Conservation (phyloP, 2,329 filamentous ascomycete genomes). For the Talaromyces sp. region DNA sequence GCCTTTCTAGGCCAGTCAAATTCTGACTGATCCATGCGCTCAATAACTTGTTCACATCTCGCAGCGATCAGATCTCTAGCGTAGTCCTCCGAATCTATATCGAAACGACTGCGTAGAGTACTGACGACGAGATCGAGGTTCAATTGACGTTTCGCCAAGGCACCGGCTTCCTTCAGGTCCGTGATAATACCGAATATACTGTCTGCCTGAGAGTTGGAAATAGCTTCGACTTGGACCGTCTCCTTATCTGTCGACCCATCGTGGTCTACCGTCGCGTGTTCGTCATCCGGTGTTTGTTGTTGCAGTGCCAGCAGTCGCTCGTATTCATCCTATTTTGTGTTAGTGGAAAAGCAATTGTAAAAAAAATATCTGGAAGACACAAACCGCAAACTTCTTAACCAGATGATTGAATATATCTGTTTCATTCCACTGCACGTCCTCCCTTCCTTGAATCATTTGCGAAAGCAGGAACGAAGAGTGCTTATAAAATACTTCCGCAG, state of each 20-base stretch:
- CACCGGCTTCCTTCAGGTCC: conserved; percentile 37
- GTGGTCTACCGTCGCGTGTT: conserved; percentile 17
- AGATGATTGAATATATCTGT: conserved; percentile 43
- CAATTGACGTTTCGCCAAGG: conserved; percentile 38
- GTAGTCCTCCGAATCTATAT: conserved; percentile 31
- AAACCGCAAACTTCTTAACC: conserved; percentile 39
- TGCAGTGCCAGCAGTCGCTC: conserved; percentile 26
- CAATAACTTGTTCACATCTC: conserved; percentile 29
- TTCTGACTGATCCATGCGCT: conserved; percentile 32
- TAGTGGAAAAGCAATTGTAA: neutral
- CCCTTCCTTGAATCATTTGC: conserved; percentile 44
- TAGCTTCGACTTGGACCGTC: conserved; percentile 22
- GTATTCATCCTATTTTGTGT: conserved; percentile 28
- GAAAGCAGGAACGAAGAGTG: conserved; percentile 44
- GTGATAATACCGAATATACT: conserved; percentile 34
- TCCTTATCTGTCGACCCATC: conserved; percentile 21
- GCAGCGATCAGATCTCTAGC: conserved; percentile 33
- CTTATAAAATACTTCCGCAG: conserved; percentile 43
- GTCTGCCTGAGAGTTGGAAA: conserved; percentile 32
- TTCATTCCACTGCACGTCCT: conserved; percentile 41
- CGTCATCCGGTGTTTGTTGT: conserved; percentile 22
- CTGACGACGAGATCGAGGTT: conserved; percentile 31
- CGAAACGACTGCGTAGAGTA: conserved; percentile 31
- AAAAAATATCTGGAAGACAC: conserved; percentile 1
- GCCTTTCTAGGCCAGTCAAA: conserved; percentile 40